These are phyloP conservation scores for Rhynchospora tenuis DNA, from an alignment of 176 grass and related monocot genomes.

Conservation along the genomic window DNA sequence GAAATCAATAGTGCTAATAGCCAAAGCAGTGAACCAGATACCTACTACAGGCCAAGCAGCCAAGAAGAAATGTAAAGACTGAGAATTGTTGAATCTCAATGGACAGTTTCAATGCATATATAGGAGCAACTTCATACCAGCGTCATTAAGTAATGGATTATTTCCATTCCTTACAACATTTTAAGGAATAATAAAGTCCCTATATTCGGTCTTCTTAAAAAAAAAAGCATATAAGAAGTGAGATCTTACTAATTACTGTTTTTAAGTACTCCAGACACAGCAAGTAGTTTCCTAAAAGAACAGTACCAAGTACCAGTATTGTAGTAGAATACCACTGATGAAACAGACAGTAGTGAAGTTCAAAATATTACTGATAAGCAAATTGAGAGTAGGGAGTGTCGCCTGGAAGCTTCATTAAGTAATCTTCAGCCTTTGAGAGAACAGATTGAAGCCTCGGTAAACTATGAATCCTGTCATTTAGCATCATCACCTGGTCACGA, in stretches of 20 bases:
- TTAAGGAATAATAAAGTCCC: neutral
- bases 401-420: constrained; percentile 59
- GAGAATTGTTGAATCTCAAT: too few relatives aligned
- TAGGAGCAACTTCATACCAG: neutral
- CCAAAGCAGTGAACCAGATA: too few relatives aligned
- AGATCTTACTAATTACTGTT: neutral
- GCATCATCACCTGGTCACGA: constrained; percentile 74
- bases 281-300: neutral
- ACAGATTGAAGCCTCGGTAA: constrained; percentile 77
- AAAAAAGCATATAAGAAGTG: neutral
- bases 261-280: neutral
- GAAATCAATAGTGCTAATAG: too few relatives aligned
- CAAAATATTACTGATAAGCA: constrained; percentile 49
- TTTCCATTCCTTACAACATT: neutral
- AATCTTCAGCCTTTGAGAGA: constrained; percentile 78
- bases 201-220: neutral
- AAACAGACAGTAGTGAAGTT: neutral
- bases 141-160: too few relatives aligned
- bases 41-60: too few relatives aligned
- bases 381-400: constrained; percentile 75
- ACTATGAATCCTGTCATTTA: constrained; percentile 87
- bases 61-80: too few relatives aligned
- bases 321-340: neutral
- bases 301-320: neutral
- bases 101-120: neutral